Evolutionary conservation across 164 flowering plant species (phyloP).

Genomic region (Aristolochia californica): DNA sequence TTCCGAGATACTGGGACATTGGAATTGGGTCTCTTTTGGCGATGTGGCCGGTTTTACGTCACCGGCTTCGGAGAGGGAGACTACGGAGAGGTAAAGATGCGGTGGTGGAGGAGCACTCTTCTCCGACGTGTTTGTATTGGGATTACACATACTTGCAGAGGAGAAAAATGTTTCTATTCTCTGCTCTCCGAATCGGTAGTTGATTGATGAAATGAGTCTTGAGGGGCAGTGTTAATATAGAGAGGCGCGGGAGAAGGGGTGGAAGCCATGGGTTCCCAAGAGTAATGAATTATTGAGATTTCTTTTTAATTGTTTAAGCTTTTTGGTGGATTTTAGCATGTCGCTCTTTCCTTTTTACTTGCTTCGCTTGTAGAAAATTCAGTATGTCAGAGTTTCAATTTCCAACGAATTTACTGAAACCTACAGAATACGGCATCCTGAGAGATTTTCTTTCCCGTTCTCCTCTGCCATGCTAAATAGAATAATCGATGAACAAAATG

Average conservation of each 20-base stretch:
- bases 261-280: not conserved
- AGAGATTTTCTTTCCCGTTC: no score
- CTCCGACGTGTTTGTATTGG: not conserved
- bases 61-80: constrained; percentile 12
- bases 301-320: not conserved
- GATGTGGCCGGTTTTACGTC: constrained; percentile 4
- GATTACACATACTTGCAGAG: constrained; percentile 8
- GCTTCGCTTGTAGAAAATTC: no score
- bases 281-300: not conserved
- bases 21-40: constrained; percentile 3
- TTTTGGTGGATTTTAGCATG: not conserved
- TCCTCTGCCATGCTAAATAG: no score
- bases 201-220: no score
- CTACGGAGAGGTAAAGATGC: constrained; percentile 23
- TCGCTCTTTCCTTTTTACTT: not conserved
- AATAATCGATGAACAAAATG: no score
- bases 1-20: constrained; percentile 23
- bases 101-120: constrained; percentile 11
- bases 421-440: no score
- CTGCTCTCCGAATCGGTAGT: not conserved
- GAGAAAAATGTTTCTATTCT: not conserved
- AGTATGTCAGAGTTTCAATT: no score
- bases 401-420: no score
- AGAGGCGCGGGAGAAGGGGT: not conserved
- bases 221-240: no score